phyloP scores from a whole-genome alignment of 2,329 filamentous ascomycete genomes.

The Diaporthe vexans region DNA sequence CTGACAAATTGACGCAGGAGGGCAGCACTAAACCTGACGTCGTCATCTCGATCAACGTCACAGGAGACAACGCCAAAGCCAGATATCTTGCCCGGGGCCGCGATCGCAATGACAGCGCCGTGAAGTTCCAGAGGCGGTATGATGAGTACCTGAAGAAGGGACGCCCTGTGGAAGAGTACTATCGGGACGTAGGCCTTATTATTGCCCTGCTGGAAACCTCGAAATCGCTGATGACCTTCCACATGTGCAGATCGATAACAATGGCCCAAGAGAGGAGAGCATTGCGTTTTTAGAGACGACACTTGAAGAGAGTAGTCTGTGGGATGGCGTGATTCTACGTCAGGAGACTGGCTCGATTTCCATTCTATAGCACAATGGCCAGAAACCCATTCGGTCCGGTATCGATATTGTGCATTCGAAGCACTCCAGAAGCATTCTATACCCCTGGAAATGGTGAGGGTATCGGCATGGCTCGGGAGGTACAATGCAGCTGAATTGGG shows the following conservation, averaged over 20 bases:
- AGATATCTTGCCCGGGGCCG: conserved; percentile 16
- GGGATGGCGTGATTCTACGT: not conserved
- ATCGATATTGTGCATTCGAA: too few species aligned
- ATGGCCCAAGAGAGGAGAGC: conserved; percentile 7
- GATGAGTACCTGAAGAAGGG: conserved; percentile 22
- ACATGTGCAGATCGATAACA: conserved; percentile 26
- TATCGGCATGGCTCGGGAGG: too few species aligned
- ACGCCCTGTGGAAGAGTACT: conserved; percentile 24
- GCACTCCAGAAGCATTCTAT: too few species aligned
- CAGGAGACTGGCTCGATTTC: not conserved
- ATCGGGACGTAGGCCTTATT: conserved; percentile 8
- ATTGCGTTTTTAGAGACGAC: not conserved
- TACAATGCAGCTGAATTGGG: too few species aligned
- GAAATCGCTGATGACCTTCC: not conserved
- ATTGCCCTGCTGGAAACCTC: not conserved
- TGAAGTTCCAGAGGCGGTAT: conserved; percentile 16
- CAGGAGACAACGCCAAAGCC: conserved; percentile 13
- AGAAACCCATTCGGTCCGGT: too few species aligned
- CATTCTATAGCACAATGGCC: not conserved
- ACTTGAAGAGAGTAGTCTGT: not conserved
- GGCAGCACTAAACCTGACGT: conserved; percentile 15
- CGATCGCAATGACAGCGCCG: conserved; percentile 24
- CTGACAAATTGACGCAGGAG: not conserved
- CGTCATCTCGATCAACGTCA: conserved; percentile 15
- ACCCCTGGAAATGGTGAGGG: too few species aligned